Conservation (phyloP, 345 rosid species). For the Hibiscus mutabilis region DNA sequence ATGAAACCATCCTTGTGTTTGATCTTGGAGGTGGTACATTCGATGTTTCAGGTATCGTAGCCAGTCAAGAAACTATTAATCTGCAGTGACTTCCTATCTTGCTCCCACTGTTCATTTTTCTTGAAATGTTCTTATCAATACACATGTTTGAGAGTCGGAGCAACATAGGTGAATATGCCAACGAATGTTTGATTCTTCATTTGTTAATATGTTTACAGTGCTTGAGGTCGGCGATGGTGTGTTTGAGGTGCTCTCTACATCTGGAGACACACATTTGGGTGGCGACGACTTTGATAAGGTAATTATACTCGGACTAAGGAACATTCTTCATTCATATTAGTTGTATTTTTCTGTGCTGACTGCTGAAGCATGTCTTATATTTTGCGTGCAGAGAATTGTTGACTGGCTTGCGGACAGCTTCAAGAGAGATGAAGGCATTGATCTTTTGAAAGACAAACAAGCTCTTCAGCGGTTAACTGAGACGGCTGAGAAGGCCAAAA, state of each 20-base stretch:
- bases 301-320: neutral
- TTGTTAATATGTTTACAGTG: conserved; percentile 35
- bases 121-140: no score
- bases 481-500: conserved; percentile 94
- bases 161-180: no score
- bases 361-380: neutral
- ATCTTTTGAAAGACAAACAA: conserved; percentile 94
- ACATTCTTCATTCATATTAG: neutral
- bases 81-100: no score
- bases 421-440: conserved; percentile 89
- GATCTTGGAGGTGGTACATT: no score
- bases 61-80: no score
- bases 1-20: no score
- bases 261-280: conserved; percentile 98
- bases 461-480: conserved; percentile 95
- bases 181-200: neutral
- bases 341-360: neutral
- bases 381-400: conserved; percentile 64
- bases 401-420: conserved; percentile 85
- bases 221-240: conserved; percentile 99
- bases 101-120: no score
- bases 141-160: no score
- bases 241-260: conserved; percentile 95
- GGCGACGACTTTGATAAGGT: conserved; percentile 99
- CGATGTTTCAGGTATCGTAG: no score